Conservation (phyloP, 139 green algal genomes). For the Asterochloris erici region DNA sequence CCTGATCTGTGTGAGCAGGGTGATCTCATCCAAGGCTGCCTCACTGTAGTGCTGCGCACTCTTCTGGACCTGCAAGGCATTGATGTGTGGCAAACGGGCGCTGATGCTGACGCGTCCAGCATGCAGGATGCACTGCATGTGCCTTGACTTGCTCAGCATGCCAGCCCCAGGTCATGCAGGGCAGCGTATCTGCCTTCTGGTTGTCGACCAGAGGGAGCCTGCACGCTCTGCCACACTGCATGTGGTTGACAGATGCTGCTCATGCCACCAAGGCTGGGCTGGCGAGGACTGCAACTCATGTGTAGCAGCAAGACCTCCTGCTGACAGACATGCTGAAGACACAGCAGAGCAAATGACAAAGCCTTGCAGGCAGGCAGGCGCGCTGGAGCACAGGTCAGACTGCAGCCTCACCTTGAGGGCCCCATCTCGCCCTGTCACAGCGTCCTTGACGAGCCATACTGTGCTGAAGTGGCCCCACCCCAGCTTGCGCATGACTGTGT, state of each 20-base stretch:
- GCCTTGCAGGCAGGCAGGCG: background rate
- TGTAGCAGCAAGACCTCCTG: too few relatives aligned
- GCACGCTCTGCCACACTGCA: background rate
- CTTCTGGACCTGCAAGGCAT: constrained; percentile 86
- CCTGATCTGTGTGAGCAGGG: constrained; percentile 76
- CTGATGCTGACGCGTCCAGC: background rate
- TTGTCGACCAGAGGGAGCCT: background rate
- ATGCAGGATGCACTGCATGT: background rate
- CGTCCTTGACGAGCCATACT: constrained; percentile 90
- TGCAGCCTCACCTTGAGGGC: constrained; percentile 54
- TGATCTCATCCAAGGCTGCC: constrained; percentile 94
- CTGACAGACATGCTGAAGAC: too few relatives aligned
- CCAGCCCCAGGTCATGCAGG: too few relatives aligned
- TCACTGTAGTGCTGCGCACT: constrained; percentile 94
- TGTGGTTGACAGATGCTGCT: background rate
- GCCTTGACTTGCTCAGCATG: background rate
- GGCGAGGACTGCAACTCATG: too few relatives aligned
- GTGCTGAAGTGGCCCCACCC: constrained; percentile 99
- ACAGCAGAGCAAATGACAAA: too few relatives aligned
- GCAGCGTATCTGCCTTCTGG: background rate
- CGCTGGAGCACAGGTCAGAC: background rate
- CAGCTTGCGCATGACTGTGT: constrained; percentile 92
- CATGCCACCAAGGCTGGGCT: too few relatives aligned
- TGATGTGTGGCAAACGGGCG: background rate
- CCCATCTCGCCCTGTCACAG: constrained; percentile 28